phyloP scores from a whole-genome alignment of 2,329 filamentous ascomycete genomes.

The Graphilbum ipis-grandicollis region DNA sequence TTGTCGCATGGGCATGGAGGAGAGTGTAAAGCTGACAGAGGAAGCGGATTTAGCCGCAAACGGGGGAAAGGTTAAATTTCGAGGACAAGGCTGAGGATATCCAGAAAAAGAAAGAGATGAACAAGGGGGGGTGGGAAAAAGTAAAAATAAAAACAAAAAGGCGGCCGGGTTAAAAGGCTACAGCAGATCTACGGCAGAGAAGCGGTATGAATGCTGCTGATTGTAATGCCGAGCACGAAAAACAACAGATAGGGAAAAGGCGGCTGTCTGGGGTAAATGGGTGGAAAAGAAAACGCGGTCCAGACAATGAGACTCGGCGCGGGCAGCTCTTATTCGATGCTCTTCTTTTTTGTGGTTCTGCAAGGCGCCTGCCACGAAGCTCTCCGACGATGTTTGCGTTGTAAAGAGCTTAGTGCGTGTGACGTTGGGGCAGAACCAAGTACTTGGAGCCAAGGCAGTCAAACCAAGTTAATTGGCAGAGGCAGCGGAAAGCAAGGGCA shows the following conservation, averaged over 20 bases:
- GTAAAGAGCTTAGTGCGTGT: conserved; percentile 2
- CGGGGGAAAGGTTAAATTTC: too few species aligned
- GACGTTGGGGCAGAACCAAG: too few species aligned
- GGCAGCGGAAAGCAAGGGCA: too few species aligned
- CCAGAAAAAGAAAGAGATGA: neutral
- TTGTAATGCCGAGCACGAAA: too few species aligned
- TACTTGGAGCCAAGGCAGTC: neutral
- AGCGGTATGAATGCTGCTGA: too few species aligned
- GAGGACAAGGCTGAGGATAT: neutral
- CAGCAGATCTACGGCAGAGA: too few species aligned
- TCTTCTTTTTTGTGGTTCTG: too few species aligned
- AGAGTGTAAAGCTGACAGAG: neutral
- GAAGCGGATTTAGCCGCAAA: neutral
- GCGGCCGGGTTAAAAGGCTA: too few species aligned
- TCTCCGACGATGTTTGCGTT: neutral
- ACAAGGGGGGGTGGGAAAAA: too few species aligned
- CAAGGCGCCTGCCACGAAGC: too few species aligned
- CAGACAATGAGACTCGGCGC: neutral
- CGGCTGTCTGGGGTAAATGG: neutral
- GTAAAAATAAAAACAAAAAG: neutral
- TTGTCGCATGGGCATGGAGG: neutral
- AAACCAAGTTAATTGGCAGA: too few species aligned
- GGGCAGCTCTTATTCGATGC: neutral
- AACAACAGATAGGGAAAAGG: too few species aligned
- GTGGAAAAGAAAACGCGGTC: neutral